Conservation (phyloP, 2,329 filamentous ascomycete genomes). For the Epicoccum sorghinum region DNA sequence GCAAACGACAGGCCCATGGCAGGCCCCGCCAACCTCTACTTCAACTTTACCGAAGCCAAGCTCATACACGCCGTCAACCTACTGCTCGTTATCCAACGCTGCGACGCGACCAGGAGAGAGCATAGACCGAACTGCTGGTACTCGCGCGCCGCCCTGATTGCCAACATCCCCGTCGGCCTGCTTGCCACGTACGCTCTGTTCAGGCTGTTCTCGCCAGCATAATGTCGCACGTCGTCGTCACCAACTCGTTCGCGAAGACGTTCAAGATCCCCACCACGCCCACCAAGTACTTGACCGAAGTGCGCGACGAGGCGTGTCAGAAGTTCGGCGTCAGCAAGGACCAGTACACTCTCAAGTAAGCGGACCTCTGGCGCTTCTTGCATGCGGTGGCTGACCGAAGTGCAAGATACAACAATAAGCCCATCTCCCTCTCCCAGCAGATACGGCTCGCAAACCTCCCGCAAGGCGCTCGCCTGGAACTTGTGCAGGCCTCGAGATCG, state of each 20-base stretch:
- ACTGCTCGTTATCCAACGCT: constrained; percentile 36
- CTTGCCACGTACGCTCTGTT: constrained; percentile 36
- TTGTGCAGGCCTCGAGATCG: constrained; percentile 84
- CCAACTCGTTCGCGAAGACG: constrained; percentile 78
- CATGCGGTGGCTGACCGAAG: constrained; percentile 8
- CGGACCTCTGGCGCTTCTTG: neutral
- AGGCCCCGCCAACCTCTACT: constrained; percentile 37
- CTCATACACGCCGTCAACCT: constrained; percentile 42
- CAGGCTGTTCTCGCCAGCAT: constrained; percentile 57
- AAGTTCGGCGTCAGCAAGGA: constrained; percentile 77
- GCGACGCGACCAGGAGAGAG: constrained; percentile 31
- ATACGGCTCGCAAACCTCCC: constrained; percentile 82
- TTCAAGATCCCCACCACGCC: constrained; percentile 83
- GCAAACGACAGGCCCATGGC: constrained; percentile 32
- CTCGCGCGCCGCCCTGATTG: constrained; percentile 31
- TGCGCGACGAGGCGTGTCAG: constrained; percentile 84
- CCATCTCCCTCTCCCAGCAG: constrained; percentile 81
- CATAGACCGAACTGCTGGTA: constrained; percentile 37
- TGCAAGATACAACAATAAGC: constrained; percentile 70
- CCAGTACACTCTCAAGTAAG: constrained; percentile 81
- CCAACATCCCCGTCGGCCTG: constrained; percentile 34
- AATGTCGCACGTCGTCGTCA: constrained; percentile 87
- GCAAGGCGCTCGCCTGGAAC: constrained; percentile 88
- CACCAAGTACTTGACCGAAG: constrained; percentile 79
- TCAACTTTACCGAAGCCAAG: constrained; percentile 40